Percentiles rank a stretch among this genome's conserved stretches.
Evolutionary conservation across 768 basidiomycete species (phyloP).

Genomic region (Pluteus cervinus): DNA sequence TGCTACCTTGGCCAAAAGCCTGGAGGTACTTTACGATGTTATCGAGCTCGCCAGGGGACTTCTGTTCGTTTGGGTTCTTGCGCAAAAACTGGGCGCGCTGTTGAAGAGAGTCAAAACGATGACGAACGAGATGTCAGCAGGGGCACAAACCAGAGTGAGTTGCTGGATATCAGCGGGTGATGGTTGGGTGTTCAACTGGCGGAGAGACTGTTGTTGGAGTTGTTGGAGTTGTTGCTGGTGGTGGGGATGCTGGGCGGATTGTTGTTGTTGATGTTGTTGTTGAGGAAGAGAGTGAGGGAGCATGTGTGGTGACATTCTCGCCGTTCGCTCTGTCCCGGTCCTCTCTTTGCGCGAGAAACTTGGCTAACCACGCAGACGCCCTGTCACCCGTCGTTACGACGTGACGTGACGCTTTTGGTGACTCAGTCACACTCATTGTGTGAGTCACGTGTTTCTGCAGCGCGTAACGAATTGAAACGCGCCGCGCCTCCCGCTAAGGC

Average conservation of each 20-base stretch:
- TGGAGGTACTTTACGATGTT: slow-evolving; percentile 42
- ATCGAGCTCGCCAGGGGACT: slow-evolving; percentile 39
- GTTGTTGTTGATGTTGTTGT: too few species aligned
- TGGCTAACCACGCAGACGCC: slow-evolving; percentile 6
- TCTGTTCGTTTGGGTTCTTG: slow-evolving; percentile 46
- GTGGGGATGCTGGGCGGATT: slow-evolving; percentile 24
- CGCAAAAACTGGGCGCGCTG: slow-evolving; percentile 46
- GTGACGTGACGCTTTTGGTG: slow-evolving; percentile 21
- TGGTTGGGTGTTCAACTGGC: slow-evolving; percentile 18
- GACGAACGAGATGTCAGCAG: slow-evolving; percentile 5
- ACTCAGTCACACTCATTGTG: slow-evolving; percentile 29
- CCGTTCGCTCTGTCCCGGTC: slow-evolving; percentile 6
- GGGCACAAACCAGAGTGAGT: slow-evolving; percentile 33
- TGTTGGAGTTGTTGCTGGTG: slow-evolving; percentile 28
- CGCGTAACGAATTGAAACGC: slow-evolving; percentile 8
- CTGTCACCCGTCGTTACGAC: slow-evolving; percentile 16
- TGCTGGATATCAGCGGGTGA: slow-evolving; percentile 34
- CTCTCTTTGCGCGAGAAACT: slow-evolving; percentile 1
- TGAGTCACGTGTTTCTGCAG: slow-evolving; percentile 11
- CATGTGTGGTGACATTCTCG: slow-evolving; percentile 33
- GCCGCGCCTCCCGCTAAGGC: too few species aligned
- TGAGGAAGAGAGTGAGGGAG: too few species aligned
- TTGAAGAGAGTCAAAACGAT: slow-evolving; percentile 9
- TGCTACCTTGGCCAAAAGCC: slow-evolving; percentile 33
- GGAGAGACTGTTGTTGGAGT: slow-evolving; percentile 17